Evolutionary conservation across 2,329 filamentous ascomycete genomes (phyloP).

Genomic region (Apiospora marii): DNA sequence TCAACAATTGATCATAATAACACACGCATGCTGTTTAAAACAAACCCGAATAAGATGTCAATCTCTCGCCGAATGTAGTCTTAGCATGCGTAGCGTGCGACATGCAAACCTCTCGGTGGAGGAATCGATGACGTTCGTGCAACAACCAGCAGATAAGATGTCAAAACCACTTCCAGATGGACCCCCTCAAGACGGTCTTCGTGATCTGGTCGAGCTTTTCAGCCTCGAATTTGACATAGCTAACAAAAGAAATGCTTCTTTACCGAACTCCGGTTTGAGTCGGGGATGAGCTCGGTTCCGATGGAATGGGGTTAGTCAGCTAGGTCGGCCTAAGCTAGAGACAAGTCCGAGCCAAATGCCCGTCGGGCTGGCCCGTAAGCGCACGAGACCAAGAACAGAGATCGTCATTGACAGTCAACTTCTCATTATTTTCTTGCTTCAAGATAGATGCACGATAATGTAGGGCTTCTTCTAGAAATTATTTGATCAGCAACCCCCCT

Average conservation of each 20-base stretch:
- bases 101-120: too few species aligned
- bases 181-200: background rate
- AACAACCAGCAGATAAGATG: background rate
- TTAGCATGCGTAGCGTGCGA: too few species aligned
- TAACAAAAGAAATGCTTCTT: background rate
- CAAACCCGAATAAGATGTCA: background rate
- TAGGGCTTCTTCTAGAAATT: background rate
- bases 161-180: background rate
- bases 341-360: slow-evolving; percentile 8
- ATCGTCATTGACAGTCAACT: background rate
- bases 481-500: background rate
- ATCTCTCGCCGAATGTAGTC: background rate
- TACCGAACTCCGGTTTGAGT: slow-evolving; percentile 6
- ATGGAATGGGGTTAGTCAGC: slow-evolving; percentile 18
- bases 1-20: background rate
- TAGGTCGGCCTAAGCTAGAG: slow-evolving; percentile 17
- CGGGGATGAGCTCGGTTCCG: slow-evolving; percentile 13
- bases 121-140: too few species aligned
- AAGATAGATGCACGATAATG: slow-evolving; percentile 1
- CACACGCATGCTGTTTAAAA: background rate
- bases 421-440: background rate
- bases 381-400: slow-evolving; percentile 11
- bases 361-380: slow-evolving; percentile 2
- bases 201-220: background rate
- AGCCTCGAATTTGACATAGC: background rate